Conservation (phyloP, 805 yeast genomes). For the Grigorovia yakushimaensis region DNA sequence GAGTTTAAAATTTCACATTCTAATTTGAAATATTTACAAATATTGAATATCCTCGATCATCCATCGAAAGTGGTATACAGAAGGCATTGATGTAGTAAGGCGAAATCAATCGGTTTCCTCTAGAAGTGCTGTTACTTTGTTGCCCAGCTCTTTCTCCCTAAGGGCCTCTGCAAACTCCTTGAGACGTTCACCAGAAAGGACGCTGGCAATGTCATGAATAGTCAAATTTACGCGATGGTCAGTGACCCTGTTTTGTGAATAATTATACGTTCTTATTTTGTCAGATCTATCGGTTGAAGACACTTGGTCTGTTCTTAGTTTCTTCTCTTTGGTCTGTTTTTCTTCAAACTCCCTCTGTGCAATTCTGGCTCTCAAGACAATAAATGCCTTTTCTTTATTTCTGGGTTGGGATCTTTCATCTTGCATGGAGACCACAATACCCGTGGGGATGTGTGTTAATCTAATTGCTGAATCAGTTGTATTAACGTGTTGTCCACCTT, state of each 20-base stretch:
- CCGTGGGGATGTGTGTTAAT: slow-evolving; percentile 84
- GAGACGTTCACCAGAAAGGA: slow-evolving; percentile 49
- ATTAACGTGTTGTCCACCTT: slow-evolving; percentile 97
- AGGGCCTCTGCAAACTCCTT: slow-evolving; percentile 49
- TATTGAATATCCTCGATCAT: too few species aligned
- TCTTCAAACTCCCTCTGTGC: slow-evolving; percentile 70
- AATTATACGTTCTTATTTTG: slow-evolving; percentile 88
- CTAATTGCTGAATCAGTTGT: slow-evolving; percentile 97
- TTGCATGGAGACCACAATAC: slow-evolving; percentile 80
- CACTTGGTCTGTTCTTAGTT: slow-evolving; percentile 72
- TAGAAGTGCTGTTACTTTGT: slow-evolving; percentile 34
- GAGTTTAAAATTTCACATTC: background rate
- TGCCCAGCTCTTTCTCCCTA: slow-evolving; percentile 37
- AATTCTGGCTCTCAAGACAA: slow-evolving; percentile 68
- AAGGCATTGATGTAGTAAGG: background rate
- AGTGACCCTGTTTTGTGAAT: slow-evolving; percentile 83
- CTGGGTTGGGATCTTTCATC: slow-evolving; percentile 92
- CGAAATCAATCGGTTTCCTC: slow-evolving; percentile 3
- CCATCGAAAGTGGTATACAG: too few species aligned
- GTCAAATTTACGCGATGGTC: slow-evolving; percentile 86
- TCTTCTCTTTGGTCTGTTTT: slow-evolving; percentile 54
- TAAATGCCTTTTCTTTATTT: slow-evolving; percentile 87
- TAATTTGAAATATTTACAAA: background rate
- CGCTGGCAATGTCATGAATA: slow-evolving; percentile 62
- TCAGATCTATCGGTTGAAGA: slow-evolving; percentile 84